Conservation (phyloP, 192 early-diverging fungal genomes). For the Backusella westeae region DNA sequence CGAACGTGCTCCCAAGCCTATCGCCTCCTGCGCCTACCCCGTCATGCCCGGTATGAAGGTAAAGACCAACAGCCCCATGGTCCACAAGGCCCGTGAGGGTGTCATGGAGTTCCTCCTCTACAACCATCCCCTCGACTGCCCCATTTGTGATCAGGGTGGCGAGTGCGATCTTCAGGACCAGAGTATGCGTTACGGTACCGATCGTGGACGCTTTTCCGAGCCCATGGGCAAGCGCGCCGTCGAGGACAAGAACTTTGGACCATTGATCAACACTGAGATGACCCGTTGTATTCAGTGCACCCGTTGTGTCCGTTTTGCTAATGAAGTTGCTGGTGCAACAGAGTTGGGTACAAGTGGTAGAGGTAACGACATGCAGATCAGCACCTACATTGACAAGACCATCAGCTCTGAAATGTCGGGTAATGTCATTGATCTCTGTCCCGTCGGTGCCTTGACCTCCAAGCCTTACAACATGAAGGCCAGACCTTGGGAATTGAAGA, state of each 20-base stretch:
- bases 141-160: conserved; percentile 98
- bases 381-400: conserved; percentile 90
- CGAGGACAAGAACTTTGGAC: conserved; percentile 97
- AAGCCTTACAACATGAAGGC: conserved; percentile 95
- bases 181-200: conserved; percentile 91
- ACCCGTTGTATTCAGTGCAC: conserved; percentile 99
- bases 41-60: conserved; percentile 97
- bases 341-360: conserved; percentile 95
- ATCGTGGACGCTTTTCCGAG: conserved; percentile 89
- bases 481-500: conserved; percentile 96
- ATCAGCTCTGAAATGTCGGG: conserved; percentile 94
- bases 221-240: conserved; percentile 88
- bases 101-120: conserved; percentile 93
- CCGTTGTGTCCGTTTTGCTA: conserved; percentile 96
- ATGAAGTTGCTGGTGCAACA: conserved; percentile 94
- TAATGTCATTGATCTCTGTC: conserved; percentile 97
- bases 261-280: conserved; percentile 95
- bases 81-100: conserved; percentile 95
- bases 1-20: conserved; percentile 92
- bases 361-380: conserved; percentile 98
- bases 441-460: conserved; percentile 95
- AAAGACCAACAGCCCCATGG: conserved; percentile 90
- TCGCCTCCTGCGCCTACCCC: conserved; percentile 97
- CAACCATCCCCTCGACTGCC: conserved; percentile 98
- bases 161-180: conserved; percentile 99